Conservation (phyloP, 139 green algal species). For the Pycnococcus provasolii region DNA sequence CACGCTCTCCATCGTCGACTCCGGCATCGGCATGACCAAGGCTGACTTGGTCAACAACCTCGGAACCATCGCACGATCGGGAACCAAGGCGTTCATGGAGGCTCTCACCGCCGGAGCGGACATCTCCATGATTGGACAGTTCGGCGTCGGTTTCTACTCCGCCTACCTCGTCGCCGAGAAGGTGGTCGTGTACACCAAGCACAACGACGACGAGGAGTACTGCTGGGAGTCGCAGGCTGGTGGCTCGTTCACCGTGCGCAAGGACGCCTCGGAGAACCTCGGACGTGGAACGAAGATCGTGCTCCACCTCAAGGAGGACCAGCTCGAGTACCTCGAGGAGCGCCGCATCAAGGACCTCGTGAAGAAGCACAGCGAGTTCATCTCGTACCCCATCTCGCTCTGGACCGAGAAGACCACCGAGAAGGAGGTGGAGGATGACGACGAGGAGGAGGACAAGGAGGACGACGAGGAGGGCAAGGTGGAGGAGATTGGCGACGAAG, state of each 20-base stretch:
- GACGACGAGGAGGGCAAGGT: slow-evolving; percentile 67
- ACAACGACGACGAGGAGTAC: slow-evolving; percentile 99
- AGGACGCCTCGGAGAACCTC: slow-evolving; percentile 60
- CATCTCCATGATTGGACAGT: slow-evolving; percentile 99
- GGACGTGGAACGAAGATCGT: slow-evolving; percentile 92
- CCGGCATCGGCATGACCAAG: slow-evolving; percentile 96
- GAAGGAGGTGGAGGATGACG: slow-evolving; percentile 86
- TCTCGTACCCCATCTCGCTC: slow-evolving; percentile 95
- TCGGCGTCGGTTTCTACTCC: slow-evolving; percentile 99
- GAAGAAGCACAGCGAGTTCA: slow-evolving; percentile 99
- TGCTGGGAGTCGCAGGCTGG: slow-evolving; percentile 95
- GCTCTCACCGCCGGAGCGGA: slow-evolving; percentile 93
- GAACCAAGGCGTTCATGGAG: slow-evolving; percentile 99
- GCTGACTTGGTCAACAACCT: slow-evolving; percentile 97
- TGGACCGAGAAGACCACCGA: slow-evolving; percentile 95
- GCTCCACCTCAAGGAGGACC: slow-evolving; percentile 78
- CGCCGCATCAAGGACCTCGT: slow-evolving; percentile 94
- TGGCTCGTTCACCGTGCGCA: slow-evolving; percentile 95
- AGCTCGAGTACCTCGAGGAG: slow-evolving; percentile 95
- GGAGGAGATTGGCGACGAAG: slow-evolving; percentile 62
- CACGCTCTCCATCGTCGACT: slow-evolving; percentile 90
- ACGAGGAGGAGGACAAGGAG: slow-evolving; percentile 68
- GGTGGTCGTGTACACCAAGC: slow-evolving; percentile 69
- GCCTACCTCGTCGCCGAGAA: slow-evolving; percentile 96
- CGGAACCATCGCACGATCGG: slow-evolving; percentile 95